Evolutionary conservation across 2,329 filamentous ascomycete species (phyloP).

Genomic region (Bisporella sp.): DNA sequence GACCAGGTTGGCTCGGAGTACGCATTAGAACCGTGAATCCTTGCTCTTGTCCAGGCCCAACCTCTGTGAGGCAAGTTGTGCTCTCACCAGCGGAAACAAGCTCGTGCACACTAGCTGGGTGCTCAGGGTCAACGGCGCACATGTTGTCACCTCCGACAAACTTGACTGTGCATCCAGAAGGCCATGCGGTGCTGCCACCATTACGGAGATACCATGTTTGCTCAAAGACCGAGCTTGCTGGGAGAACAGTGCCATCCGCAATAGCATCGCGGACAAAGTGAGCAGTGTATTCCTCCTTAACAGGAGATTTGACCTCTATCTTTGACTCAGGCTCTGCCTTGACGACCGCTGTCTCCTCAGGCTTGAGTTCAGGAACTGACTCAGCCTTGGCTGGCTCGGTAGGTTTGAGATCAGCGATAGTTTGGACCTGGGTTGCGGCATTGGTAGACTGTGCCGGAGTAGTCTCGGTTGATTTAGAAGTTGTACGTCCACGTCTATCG

Average conservation of each 20-base stretch:
- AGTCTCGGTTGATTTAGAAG: conserved; percentile 45
- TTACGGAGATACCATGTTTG: conserved; percentile 93
- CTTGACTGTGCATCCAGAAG: conserved; percentile 80
- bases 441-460: conserved; percentile 40
- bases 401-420: conserved; percentile 66
- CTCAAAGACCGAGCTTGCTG: conserved; percentile 67
- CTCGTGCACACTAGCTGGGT: conserved; percentile 70
- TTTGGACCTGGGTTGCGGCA: conserved; percentile 58
- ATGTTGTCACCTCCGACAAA: conserved; percentile 95
- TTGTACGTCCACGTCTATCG: conserved; percentile 43
- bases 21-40: conserved; percentile 81
- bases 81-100: conserved; percentile 77
- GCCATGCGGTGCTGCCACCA: conserved; percentile 73
- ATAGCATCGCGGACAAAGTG: conserved; percentile 74
- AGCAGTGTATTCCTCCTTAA: conserved; percentile 44
- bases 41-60: conserved; percentile 68
- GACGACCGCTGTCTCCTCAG: conserved; percentile 14
- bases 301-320: conserved; percentile 20
- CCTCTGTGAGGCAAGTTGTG: conserved; percentile 61
- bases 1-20: conserved; percentile 68
- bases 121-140: conserved; percentile 78
- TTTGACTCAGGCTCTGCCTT: conserved; percentile 29
- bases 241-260: conserved; percentile 66
- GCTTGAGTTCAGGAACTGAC: conserved; percentile 20
- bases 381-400: conserved; percentile 37